Base-by-base conservation (phyloP, 1,284 basidiomycete species). In the Sporisorium scitamineum region DNA sequence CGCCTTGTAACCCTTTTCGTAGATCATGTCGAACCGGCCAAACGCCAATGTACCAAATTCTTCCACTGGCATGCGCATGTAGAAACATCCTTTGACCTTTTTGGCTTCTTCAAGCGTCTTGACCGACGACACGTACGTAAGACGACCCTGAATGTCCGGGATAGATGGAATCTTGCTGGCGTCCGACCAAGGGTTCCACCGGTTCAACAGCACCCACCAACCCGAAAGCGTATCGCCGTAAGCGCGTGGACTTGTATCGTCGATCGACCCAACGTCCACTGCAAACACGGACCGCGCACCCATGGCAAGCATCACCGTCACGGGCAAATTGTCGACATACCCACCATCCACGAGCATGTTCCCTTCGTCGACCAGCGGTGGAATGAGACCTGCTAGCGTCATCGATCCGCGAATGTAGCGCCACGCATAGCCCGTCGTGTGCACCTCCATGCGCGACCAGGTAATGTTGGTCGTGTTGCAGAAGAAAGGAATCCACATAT, bases 401-500 rank as follows among this genome's bases (percentile, higher is more conserved):
- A 99, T 99, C 1, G 95, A 97, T 6, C 94, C 97, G 62, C 96
- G 94, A 90, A 88, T 85, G 73, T 89, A 89, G 18, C 84, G 80
- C 84, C 85, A 86, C 0, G 84, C 86, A 62, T 97, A 97, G 11
- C 95, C 95, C 6, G 93, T 94, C 70, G 96, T 93, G 82, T 99
- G 97, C 44, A 98, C 92, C 84, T 98, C 95, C 95, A 99, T 98
- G 6, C 92, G 89, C 11, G 94, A 97, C 65, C 93, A 94, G 55
- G 93, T 95, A 84, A 99, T 97, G 83, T 98, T 98, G n/a, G 97
- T 97, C 8, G 95, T 95, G 83, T 98, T 98, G 87, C 94, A 97
- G 87, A 95, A 99, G 87, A 92, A 99, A 2, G 97, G 96, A 5
- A 99, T 89, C 97, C 96, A 99, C 92, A 97, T 96, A 86, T 97